Evolutionary conservation across 1,139 yeast genomes (phyloP), one percentile per base, ranked within the genome.

Genomic region (Saccharomycopsis phalli): DNA sequence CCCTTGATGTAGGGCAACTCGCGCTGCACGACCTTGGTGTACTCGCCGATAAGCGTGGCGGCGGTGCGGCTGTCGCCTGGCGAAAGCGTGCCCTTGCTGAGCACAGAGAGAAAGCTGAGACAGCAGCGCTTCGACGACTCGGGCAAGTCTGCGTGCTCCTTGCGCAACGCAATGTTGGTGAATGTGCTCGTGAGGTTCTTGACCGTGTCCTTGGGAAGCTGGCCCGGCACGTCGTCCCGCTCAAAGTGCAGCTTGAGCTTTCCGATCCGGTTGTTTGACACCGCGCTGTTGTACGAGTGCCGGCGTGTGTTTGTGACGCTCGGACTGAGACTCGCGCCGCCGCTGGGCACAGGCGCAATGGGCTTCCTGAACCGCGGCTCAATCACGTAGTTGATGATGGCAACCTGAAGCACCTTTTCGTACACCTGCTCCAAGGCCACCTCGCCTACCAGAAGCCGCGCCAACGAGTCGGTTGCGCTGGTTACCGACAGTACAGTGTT

Each of bases 1-100:
- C 72, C 71, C 48, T 76, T 76, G 38, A 65, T 66, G 35, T 36
- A 42, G n/a, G 36, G 25, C 29, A 81, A 56, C 54, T 80, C 88
- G 49, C 74, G 78, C 43, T 76, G 74, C 6, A 83, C 76, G 45
- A 74, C 68, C 19, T 78, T 68, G 17, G 80, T 72, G 55, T 81
- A 83, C 54, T 71, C 66, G 64, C 79, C 71, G 6, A 82, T 70
- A 39, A 82, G 60, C 44, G 76, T 81, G 49, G 80, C 88, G 1
- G 77, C 73, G 28, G 72, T 67, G 31, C 65, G 63, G 43, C 68
- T 64, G 18, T 67, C 55, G 32, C 55, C 51, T 47, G 67, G 62
- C 38, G 64, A 63, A n/a, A n/a, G n/a, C n/a, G n/a, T n/a, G n/a
- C n/a, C n/a, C 0, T 82, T 77, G 37, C 72, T 75, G 32, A 80